Percentiles rank a stretch among this genome's conserved stretches.
These are phyloP conservation scores for Cruciata laevipes DNA, from an alignment of 257 asterid species.

Conservation along the genomic window DNA sequence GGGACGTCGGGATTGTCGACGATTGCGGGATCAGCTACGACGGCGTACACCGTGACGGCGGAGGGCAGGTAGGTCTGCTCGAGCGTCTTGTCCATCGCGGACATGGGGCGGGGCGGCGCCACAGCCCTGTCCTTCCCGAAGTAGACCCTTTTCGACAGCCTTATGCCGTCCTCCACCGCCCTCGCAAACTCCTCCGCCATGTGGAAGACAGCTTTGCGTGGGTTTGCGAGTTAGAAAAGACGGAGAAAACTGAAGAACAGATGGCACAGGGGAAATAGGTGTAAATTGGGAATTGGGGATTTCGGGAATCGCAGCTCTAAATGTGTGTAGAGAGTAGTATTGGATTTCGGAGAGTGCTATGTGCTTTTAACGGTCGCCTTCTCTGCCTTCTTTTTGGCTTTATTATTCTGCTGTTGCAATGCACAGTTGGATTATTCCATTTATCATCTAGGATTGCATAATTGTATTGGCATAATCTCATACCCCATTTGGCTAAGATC, in stretches of 20 bases:
- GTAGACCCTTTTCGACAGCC: slow-evolving; percentile 72
- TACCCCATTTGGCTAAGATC: too few species aligned
- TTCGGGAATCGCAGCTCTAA: background rate
- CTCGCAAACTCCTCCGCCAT: slow-evolving; percentile 83
- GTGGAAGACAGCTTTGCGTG: background rate
- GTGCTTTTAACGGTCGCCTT: slow-evolving; percentile 13
- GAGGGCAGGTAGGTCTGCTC: slow-evolving; percentile 43
- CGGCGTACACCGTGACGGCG: slow-evolving; percentile 85
- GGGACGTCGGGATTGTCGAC: slow-evolving; percentile 96
- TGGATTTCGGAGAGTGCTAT: slow-evolving; percentile 17
- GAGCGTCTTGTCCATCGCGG: slow-evolving; percentile 50
- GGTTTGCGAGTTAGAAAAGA: slow-evolving; percentile 3
- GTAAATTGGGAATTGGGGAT: slow-evolving; percentile 7
- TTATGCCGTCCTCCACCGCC: slow-evolving; percentile 84
- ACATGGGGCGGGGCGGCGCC: slow-evolving; percentile 65
- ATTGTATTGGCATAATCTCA: too few species aligned
- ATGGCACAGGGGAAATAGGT: background rate
- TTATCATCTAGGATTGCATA: background rate
- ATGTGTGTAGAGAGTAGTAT: background rate
- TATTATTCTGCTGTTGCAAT: background rate
- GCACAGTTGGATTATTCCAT: background rate
- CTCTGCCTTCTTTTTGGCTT: background rate
- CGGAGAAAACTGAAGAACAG: background rate
- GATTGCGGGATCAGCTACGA: slow-evolving; percentile 57
- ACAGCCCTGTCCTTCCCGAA: slow-evolving; percentile 84